phyloP scores from a whole-genome alignment of 139 green algal species.

The Closterium sp. region DNA sequence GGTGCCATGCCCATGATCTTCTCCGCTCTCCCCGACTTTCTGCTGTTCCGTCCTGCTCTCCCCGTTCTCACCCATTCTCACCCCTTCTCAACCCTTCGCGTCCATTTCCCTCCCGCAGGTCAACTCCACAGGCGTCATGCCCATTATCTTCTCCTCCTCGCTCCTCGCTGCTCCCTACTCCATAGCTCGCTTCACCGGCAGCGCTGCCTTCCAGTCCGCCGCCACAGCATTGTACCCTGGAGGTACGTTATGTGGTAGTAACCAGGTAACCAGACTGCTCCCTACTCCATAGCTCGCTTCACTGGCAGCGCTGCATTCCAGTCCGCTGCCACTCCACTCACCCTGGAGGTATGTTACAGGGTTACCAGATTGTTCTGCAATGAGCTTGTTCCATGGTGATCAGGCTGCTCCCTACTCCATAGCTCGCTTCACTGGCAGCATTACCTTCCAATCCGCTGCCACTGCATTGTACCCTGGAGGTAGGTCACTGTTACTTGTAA shows the following conservation, averaged over 20 bases:
- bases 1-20: too few relatives aligned
- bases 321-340: slow-evolving; percentile 64
- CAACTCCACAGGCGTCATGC: slow-evolving; percentile 95
- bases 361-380: slow-evolving; percentile 66
- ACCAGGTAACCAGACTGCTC: slow-evolving; percentile 67
- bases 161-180: slow-evolving; percentile 84
- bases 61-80: neutral
- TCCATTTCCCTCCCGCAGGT: slow-evolving; percentile 48
- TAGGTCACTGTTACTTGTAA: too few relatives aligned
- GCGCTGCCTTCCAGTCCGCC: slow-evolving; percentile 60
- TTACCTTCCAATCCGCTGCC: slow-evolving; percentile 63
- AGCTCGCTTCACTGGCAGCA: slow-evolving; percentile 71
- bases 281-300: slow-evolving; percentile 78
- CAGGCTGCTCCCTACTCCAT: slow-evolving; percentile 81
- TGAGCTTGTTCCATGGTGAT: neutral
- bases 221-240: slow-evolving; percentile 71
- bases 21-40: neutral
- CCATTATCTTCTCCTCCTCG: slow-evolving; percentile 96
- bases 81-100: too few relatives aligned
- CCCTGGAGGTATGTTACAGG: slow-evolving; percentile 60
- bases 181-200: slow-evolving; percentile 75
- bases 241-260: slow-evolving; percentile 21
- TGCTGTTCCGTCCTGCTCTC: neutral
- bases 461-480: slow-evolving; percentile 69
- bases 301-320: slow-evolving; percentile 63